phyloP scores from a whole-genome alignment of 495 filamentous ascomycete species.

The Pyrenopolyporus hunteri region DNA sequence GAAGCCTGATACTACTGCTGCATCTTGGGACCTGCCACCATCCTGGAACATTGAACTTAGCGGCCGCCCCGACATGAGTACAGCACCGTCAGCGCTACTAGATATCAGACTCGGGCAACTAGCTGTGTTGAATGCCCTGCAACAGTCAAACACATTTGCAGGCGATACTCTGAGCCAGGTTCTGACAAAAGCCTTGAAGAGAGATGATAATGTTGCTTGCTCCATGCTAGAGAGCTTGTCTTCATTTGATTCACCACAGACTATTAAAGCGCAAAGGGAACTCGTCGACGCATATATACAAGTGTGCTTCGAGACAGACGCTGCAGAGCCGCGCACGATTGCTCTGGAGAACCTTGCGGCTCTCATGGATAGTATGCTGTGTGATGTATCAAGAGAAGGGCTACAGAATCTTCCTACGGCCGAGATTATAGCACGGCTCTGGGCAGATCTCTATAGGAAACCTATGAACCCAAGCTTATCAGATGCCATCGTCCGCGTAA shows the following conservation, averaged over 20 bases:
- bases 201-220: conserved; percentile 37
- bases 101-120: conserved; percentile 30
- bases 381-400: neutral
- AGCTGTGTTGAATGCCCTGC: conserved; percentile 19
- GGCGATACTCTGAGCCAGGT: conserved; percentile 5
- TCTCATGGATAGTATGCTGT: conserved; percentile 41
- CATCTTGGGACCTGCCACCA: neutral
- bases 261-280: conserved; percentile 2
- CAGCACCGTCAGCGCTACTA: conserved; percentile 24
- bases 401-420: conserved; percentile 28
- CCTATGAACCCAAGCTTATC: conserved; percentile 51
- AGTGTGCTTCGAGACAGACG: conserved; percentile 30
- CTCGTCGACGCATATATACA: conserved; percentile 26
- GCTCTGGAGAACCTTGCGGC: conserved; percentile 46
- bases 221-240: conserved; percentile 37
- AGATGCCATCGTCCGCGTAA: conserved; percentile 51
- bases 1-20: neutral
- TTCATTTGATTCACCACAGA: neutral
- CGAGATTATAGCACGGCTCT: conserved; percentile 36
- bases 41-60: neutral
- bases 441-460: conserved; percentile 41
- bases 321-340: conserved; percentile 46
- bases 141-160: neutral
- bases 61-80: neutral
- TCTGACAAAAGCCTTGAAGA: conserved; percentile 15